Percentiles rank a stretch among this genome's conserved stretches.
These are phyloP conservation scores for Jackrogersella multiformis DNA, from an alignment of 495 filamentous ascomycete species.

Conservation along the genomic window DNA sequence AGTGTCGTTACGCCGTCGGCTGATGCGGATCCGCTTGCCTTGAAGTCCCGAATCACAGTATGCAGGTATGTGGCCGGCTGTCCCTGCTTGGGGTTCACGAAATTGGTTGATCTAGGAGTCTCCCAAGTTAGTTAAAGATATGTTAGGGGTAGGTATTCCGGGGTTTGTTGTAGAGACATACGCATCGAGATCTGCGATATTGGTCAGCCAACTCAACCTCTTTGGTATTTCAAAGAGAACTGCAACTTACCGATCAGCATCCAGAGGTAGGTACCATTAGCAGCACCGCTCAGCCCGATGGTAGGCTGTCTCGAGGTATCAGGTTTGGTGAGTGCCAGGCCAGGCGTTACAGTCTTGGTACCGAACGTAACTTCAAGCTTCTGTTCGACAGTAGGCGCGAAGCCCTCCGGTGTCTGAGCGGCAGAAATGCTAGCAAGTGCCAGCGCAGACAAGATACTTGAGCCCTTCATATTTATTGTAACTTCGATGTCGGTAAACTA, in stretches of 20 bases:
- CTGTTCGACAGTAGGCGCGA: constrained; percentile 49
- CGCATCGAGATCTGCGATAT: constrained; percentile 51
- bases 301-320: constrained; percentile 53
- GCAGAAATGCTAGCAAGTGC: constrained; percentile 35
- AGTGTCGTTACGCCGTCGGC: constrained; percentile 50
- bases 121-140: not conserved
- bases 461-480: constrained; percentile 38
- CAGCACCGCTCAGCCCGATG: constrained; percentile 50
- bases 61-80: constrained; percentile 54
- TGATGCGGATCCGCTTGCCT: constrained; percentile 41
- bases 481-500: not conserved
- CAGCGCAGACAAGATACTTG: constrained; percentile 33
- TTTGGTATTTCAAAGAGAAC: not conserved
- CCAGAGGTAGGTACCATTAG: constrained; percentile 55
- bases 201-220: constrained; percentile 6
- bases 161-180: constrained; percentile 32
- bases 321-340: constrained; percentile 51
- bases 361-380: constrained; percentile 58
- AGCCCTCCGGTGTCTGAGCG: constrained; percentile 57
- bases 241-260: constrained; percentile 55
- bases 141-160: not conserved
- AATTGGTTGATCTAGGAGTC: constrained; percentile 48
- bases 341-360: constrained; percentile 51
- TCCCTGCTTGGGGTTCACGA: constrained; percentile 48
- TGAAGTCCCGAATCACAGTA: constrained; percentile 58